Percentiles rank a stretch among this genome's conserved stretches.
Evolutionary conservation across 2,329 filamentous ascomycete genomes (phyloP).

Genomic region (Nemania serpens): DNA sequence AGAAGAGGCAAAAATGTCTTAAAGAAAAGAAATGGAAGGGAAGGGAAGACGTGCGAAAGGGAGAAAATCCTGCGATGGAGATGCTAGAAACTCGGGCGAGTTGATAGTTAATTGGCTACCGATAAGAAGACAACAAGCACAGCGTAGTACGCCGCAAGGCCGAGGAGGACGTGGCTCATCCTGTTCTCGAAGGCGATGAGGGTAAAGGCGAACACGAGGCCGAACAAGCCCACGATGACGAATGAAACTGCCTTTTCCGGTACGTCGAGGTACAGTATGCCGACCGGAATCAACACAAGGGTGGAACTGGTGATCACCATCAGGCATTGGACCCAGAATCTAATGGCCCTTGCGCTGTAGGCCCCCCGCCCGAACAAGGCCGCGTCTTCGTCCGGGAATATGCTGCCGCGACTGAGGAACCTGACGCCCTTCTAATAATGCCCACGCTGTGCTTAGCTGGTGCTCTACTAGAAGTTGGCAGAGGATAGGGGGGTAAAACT

Average conservation of each 20-base stretch:
- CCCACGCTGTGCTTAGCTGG: neutral
- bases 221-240: conserved; percentile 1
- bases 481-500: neutral
- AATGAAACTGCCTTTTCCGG: neutral
- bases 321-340: neutral
- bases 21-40: too few relatives aligned
- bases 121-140: conserved; percentile 10
- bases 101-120: neutral
- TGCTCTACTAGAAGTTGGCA: neutral
- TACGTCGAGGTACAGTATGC: conserved; percentile 1
- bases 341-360: neutral
- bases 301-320: conserved; percentile 2
- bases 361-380: neutral
- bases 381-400: neutral
- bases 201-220: neutral
- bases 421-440: neutral
- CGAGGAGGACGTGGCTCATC: conserved; percentile 13
- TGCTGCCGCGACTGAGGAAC: neutral
- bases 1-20: too few relatives aligned
- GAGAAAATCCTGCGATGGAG: neutral
- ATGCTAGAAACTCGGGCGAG: too few relatives aligned
- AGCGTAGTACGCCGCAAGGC: conserved; percentile 8
- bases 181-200: conserved; percentile 3
- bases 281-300: conserved; percentile 4
- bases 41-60: too few relatives aligned